Evolutionary conservation across 768 basidiomycete genomes (phyloP), one percentile per base, ranked within the genome.

Genomic region (Russula griseocarnosa): DNA sequence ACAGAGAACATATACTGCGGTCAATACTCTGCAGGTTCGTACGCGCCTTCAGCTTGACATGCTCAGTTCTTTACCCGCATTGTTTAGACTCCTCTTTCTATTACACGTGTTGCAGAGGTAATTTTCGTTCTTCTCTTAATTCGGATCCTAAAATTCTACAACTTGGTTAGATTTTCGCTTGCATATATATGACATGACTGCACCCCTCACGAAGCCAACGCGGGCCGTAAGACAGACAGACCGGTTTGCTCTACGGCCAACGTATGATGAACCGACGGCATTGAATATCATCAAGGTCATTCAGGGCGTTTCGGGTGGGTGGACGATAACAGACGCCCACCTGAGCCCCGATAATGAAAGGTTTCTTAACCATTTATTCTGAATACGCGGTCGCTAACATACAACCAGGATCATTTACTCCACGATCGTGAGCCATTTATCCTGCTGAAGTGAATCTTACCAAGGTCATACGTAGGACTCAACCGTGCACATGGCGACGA

Each of bases 311-410:
- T 80, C 83, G 18, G 91, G 91, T 0, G 79, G 84, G 40, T 98
- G 94, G 95, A 97, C 95, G 0, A 91, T 98, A 61, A 98, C 94
- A 8, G 97, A 98, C 75, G 90, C 90, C 24, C 92, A 97, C 74
- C 78, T 94, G 22, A 94, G 92, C 65, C 86, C 87, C 0, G 87
- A 94, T 71, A 94, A 94, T 67, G 87, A 94, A 76, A 86, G 89
- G 86, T 86, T 71, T 69, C 76, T 67, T 62, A 18, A 60, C 67
- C 60, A 6, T 16, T 7, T 62, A 14, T 32, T 26, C 5, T 40
- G 24, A 46, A 55, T 34, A 38, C 2, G 40, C 18, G 40, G 55
- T 54, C 67, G 65, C 51, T 66, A 50, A 52, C 50, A 57, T 3
- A 53, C 34, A 53, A 32, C 16, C 63, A 94, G 94, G 71, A 87